A percentile compares a stretch with the other conserved stretches of the same genome.
Conservation (phyloP, 139 green algal genomes). For the Coccomyxa sp. region DNA sequence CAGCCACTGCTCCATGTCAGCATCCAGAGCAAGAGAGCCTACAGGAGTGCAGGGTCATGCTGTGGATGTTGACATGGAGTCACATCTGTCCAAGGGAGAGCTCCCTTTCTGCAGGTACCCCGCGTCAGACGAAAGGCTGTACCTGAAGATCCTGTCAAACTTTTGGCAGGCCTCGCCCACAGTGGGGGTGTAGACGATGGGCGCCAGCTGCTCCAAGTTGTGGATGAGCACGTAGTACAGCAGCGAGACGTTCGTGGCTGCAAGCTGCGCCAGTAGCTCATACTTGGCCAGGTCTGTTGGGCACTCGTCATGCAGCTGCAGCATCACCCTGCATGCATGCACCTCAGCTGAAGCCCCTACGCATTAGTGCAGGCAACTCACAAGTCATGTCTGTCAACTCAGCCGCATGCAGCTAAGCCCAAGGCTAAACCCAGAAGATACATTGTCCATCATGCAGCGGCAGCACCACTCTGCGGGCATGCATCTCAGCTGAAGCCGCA, state of each 20-base stretch:
- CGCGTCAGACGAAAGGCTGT: not conserved
- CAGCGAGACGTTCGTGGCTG: constrained; percentile 27
- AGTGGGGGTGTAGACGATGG: constrained; percentile 89
- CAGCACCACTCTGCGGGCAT: not conserved
- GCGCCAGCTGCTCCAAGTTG: constrained; percentile 71
- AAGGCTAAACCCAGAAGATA: not conserved
- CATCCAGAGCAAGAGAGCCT: not conserved
- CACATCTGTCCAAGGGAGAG: not conserved
- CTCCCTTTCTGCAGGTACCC: not conserved
- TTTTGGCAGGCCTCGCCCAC: constrained; percentile 90
- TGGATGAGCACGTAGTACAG: constrained; percentile 65
- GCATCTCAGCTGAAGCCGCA: not conserved
- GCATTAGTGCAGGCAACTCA: not conserved
- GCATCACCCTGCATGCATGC: constrained; percentile 21
- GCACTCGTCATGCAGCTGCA: constrained; percentile 18
- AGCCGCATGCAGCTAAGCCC: not conserved
- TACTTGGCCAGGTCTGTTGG: constrained; percentile 23
- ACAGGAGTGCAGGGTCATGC: not conserved
- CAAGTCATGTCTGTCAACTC: not conserved
- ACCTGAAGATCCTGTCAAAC: constrained; percentile 44
- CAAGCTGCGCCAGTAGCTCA: constrained; percentile 24
- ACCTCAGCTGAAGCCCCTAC: not conserved
- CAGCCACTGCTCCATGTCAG: not conserved
- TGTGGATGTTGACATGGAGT: too few relatives aligned
- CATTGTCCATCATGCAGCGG: not conserved